Evolutionary conservation across 2,329 filamentous ascomycete species (phyloP), one percentile per base, ranked within the genome.

Genomic region (Diaporthe caulivora): DNA sequence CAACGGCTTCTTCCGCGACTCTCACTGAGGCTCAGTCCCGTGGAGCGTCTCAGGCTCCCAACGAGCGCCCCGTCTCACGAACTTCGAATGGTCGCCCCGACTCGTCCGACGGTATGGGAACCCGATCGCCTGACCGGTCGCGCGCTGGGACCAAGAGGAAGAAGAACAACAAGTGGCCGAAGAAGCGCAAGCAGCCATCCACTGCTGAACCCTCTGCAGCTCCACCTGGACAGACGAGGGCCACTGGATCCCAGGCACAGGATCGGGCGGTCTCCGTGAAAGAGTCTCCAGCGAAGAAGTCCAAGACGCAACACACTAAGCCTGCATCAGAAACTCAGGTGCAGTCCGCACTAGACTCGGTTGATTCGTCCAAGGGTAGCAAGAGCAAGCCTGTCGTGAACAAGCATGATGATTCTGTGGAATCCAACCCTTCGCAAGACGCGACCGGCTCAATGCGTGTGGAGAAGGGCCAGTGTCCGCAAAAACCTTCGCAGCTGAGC

Each of bases 391-490:
- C 18, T 11, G 26, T 24, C 34, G 64, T 49, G 5, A 18, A 53
- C 15, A 13, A 47, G 31, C 40, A 29, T 4, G 54, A 49, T 2
- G 17, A 42, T 3, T 42, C n/a, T 24, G 71, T 21, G 29, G 26
- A 49, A 10, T 71, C 7, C 17, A 75, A 73, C 21, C 83, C 80
- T 26, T 77, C 80, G 40, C 73, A 77, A 51, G 75, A 78, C 34
- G 78, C 77, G 15, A 82, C 81, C n/a, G 81, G 81, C 29, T 84
- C 83, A 5, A 77, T 84, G 40, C 79, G 78, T 13, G 72, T 83
- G 29, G 54, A 49, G 72, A 72, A 71, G 44, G 44, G 57, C 24
- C 68, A 37, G 4, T 68, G 57, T 37, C 57, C 67, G 17, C 71
- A 55, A 18, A 72, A 68, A 58, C 42, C 60, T 9, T 40, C 70